phyloP scores from a whole-genome alignment of 345 rosid genomes.

The Ricinus communis region DNA sequence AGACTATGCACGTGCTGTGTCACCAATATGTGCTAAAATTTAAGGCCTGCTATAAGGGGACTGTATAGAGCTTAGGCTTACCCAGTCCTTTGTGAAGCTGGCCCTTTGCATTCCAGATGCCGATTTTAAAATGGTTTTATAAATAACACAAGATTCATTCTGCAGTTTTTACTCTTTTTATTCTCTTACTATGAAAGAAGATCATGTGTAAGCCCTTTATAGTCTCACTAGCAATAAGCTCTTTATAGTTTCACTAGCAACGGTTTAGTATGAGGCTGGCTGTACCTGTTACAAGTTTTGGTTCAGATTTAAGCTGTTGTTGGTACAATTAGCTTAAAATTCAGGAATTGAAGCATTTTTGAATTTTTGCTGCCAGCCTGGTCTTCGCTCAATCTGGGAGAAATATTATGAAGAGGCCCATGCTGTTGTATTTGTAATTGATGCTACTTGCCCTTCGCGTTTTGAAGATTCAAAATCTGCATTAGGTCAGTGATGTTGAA shows the following conservation, averaged over 20 bases:
- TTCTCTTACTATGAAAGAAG: neutral
- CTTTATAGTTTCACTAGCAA: neutral
- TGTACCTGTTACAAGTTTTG: neutral
- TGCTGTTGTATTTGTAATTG: slow-evolving; percentile 83
- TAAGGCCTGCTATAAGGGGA: neutral
- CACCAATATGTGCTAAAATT: neutral
- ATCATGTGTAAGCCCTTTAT: neutral
- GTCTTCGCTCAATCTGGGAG: slow-evolving; percentile 98
- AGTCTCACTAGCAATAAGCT: neutral
- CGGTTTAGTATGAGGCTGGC: neutral
- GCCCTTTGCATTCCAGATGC: neutral
- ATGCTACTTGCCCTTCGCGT: slow-evolving; percentile 89
- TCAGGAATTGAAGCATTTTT: slow-evolving; percentile 12
- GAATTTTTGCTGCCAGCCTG: slow-evolving; percentile 53
- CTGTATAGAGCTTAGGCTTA: neutral
- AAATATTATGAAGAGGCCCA: slow-evolving; percentile 99
- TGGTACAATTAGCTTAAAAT: neutral
- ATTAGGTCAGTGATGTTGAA: slow-evolving; percentile 47
- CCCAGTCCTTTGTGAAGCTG: neutral
- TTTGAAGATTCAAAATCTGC: slow-evolving; percentile 97
- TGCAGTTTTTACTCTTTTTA: neutral
- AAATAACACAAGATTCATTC: neutral
- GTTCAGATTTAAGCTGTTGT: slow-evolving; percentile 1
- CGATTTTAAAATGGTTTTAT: neutral
- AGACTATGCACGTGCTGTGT: neutral